Percentiles rank a stretch among this genome's conserved stretches.
These are phyloP conservation scores for Chimonanthus salicifolius DNA, from an alignment of 164 flowering plant species.

Conservation along the genomic window DNA sequence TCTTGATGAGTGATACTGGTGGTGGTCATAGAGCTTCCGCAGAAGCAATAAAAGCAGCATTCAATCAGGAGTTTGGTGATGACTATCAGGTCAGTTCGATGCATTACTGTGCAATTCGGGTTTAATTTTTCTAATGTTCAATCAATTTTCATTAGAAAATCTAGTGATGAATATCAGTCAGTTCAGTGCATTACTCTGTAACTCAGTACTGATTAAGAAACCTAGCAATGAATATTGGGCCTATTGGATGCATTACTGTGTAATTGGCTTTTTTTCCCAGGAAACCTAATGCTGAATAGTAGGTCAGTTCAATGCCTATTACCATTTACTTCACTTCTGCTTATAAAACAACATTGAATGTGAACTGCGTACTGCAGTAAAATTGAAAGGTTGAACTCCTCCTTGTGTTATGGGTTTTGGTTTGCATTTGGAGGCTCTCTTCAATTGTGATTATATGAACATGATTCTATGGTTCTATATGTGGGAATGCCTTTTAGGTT, in stretches of 20 bases:
- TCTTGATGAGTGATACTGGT: conserved; percentile 98
- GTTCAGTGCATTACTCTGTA: too few species aligned
- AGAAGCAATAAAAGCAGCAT: conserved; percentile 89
- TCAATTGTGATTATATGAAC: not conserved
- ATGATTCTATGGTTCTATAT: not conserved
- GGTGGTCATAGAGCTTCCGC: conserved; percentile 99
- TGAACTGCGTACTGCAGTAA: not conserved
- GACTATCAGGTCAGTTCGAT: conserved; percentile 73
- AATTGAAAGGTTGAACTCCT: not conserved
- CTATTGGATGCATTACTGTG: too few species aligned
- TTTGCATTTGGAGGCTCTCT: not conserved
- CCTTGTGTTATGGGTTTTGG: not conserved
- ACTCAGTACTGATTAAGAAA: too few species aligned
- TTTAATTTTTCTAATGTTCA: not conserved
- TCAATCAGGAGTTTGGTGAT: conserved; percentile 74
- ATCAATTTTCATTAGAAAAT: too few species aligned
- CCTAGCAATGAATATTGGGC: too few species aligned
- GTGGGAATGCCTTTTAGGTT: not conserved
- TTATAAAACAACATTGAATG: not conserved
- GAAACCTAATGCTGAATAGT: too few species aligned
- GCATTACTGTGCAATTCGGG: not conserved
- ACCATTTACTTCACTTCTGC: too few species aligned
- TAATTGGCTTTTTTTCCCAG: too few species aligned
- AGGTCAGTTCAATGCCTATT: too few species aligned
- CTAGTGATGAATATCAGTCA: too few species aligned